Conservation (phyloP, 805 yeast species). For the Monosporozyma unispora region DNA sequence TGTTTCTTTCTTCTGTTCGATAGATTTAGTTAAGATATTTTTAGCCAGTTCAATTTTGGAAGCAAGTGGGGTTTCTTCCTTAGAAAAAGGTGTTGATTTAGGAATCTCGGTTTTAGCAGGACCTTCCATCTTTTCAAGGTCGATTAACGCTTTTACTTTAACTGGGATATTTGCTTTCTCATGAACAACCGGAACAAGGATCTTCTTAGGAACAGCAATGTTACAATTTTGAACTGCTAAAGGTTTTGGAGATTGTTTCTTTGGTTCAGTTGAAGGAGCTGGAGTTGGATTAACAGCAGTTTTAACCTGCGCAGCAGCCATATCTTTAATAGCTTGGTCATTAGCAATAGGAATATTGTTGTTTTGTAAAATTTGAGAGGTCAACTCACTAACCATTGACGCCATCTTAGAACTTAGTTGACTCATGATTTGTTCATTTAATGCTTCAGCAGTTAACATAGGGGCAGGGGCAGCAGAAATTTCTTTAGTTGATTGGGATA, state of each 20-base stretch:
- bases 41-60: neutral
- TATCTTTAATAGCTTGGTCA: neutral
- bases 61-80: neutral
- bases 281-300: neutral
- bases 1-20: neutral
- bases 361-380: neutral
- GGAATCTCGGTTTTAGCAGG: too few relatives aligned
- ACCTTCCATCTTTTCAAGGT: too few relatives aligned
- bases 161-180: too few relatives aligned
- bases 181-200: too few relatives aligned
- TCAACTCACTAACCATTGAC: slow-evolving; percentile 2
- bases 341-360: neutral
- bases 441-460: neutral
- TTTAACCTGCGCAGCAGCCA: neutral
- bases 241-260: too few relatives aligned
- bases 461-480: neutral
- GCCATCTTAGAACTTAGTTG: neutral
- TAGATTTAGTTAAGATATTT: neutral
- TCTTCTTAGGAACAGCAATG: too few relatives aligned
- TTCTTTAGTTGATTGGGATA: neutral
- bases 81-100: neutral
- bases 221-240: too few relatives aligned
- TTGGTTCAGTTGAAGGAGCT: neutral
- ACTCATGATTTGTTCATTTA: slow-evolving; percentile 1
- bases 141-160: neutral